Evolutionary conservation across 179 eudicot species (phyloP).

Genomic region (Amaranthus tricolor): DNA sequence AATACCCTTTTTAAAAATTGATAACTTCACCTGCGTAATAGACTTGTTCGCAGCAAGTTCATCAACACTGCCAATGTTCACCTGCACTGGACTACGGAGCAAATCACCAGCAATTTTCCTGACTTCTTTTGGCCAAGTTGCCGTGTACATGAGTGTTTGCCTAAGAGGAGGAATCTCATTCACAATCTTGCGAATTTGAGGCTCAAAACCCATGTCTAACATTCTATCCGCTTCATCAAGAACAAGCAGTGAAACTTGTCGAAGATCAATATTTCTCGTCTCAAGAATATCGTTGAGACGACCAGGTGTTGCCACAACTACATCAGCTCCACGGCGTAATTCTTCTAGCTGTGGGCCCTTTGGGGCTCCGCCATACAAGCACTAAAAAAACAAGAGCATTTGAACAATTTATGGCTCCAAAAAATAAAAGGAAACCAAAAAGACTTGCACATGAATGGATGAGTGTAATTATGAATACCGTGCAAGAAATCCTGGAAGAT

Average conservation of each 20-base stretch:
- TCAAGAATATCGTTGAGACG: conserved; percentile 95
- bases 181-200: conserved; percentile 94
- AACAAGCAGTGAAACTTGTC: conserved; percentile 90
- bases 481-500: conserved; percentile 80
- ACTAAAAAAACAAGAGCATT: conserved; percentile 36
- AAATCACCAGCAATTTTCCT: conserved; percentile 91
- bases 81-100: conserved; percentile 79
- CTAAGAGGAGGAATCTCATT: conserved; percentile 80
- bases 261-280: conserved; percentile 67
- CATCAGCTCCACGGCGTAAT: conserved; percentile 73
- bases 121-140: conserved; percentile 99
- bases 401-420: not conserved
- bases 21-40: conserved; percentile 70
- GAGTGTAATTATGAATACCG: conserved; percentile 35
- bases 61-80: conserved; percentile 91
- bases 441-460: not conserved
- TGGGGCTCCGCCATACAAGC: conserved; percentile 98
- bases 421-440: not conserved
- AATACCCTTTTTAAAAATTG: not conserved
- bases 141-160: conserved; percentile 97
- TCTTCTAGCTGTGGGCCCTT: conserved; percentile 89
- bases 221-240: conserved; percentile 98
- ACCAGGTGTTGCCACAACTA: conserved; percentile 98
- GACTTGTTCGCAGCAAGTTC: conserved; percentile 98
- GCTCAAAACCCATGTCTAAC: conserved; percentile 99